Evolutionary conservation across 2,329 filamentous ascomycete species (phyloP).

Genomic region (Aureobasidium sp.): DNA sequence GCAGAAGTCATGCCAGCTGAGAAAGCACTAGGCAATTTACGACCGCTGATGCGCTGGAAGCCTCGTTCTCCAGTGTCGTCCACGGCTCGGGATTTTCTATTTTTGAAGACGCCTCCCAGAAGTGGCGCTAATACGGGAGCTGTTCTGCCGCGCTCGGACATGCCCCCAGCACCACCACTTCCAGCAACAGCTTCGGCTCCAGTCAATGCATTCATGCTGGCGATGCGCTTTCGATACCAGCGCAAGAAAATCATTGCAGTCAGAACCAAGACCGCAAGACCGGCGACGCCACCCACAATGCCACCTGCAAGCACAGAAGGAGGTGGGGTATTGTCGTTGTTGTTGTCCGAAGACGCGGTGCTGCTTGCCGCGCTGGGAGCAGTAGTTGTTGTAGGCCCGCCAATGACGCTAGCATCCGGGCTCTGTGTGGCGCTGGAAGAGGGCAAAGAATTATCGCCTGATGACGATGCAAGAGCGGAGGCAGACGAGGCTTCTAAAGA

Average conservation of each 20-base stretch:
- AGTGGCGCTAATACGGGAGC: constrained; percentile 26
- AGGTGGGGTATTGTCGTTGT: constrained; percentile 28
- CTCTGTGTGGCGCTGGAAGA: background rate
- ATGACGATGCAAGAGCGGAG: background rate
- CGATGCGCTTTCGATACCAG: constrained; percentile 40
- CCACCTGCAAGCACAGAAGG: constrained; percentile 54
- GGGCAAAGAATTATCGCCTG: background rate
- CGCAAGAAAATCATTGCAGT: constrained; percentile 47
- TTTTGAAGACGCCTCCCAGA: constrained; percentile 17
- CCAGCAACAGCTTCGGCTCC: constrained; percentile 20
- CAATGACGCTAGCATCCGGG: constrained; percentile 6
- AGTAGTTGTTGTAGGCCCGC: constrained; percentile 1
- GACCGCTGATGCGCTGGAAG: constrained; percentile 42
- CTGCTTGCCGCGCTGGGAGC: constrained; percentile 7
- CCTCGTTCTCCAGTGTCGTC: constrained; percentile 30
- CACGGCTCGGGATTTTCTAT: constrained; percentile 2
- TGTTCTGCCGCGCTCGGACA: constrained; percentile 35
- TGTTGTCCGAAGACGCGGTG: constrained; percentile 9
- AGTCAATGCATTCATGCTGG: constrained; percentile 27
- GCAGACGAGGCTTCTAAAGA: background rate
- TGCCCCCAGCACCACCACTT: constrained; percentile 26
- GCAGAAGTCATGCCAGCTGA: constrained; percentile 39
- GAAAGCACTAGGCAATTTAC: constrained; percentile 43
- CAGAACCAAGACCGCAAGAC: constrained; percentile 45
- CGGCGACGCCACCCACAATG: constrained; percentile 56